Evolutionary conservation across 129 eudicot species (phyloP).

Genomic region (Silybum marianum): DNA sequence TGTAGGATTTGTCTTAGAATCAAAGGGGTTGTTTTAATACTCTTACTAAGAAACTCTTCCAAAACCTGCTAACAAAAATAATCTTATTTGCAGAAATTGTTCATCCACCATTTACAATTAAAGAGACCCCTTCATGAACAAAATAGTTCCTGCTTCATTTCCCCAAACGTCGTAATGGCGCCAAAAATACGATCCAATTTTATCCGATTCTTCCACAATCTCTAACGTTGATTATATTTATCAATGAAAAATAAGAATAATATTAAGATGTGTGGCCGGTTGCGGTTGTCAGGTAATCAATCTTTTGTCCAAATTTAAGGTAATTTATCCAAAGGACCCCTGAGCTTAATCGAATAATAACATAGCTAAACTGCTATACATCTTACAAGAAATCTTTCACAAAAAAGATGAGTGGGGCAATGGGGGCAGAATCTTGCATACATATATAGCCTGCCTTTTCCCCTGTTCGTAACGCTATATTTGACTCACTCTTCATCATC

Average conservation of each 20-base stretch:
- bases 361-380: not conserved
- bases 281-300: not conserved
- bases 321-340: not conserved
- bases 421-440: not conserved
- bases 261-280: not conserved
- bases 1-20: not conserved
- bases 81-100: too few relatives aligned
- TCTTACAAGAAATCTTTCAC: not conserved
- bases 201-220: not conserved
- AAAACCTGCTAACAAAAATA: too few relatives aligned
- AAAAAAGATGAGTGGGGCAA: not conserved
- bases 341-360: not conserved
- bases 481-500: not conserved
- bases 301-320: too few relatives aligned
- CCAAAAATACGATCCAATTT: not conserved
- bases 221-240: not conserved
- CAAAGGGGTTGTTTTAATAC: not conserved
- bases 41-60: not conserved
- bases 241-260: not conserved
- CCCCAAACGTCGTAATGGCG: not conserved
- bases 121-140: not conserved
- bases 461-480: not conserved
- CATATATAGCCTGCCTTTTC: not conserved
- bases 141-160: not conserved
- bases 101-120: too few relatives aligned